A percentile compares a stretch with the other conserved stretches of the same genome.
phyloP scores from a whole-genome alignment of 331 rosid genomes.

The Saraca asoca region DNA sequence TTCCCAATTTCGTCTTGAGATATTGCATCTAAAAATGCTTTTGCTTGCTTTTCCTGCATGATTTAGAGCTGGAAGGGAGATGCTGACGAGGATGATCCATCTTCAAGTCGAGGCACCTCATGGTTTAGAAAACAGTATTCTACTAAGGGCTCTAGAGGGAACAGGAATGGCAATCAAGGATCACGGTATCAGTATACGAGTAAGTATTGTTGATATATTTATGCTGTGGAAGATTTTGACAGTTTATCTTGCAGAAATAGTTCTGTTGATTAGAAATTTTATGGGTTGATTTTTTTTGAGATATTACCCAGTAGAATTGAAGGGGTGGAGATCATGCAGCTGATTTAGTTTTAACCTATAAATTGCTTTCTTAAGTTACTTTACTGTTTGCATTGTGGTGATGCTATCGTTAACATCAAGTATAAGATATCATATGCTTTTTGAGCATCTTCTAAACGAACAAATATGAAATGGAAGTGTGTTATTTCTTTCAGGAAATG shows the following conservation, averaged over 20 bases:
- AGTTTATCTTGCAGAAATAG: constrained; percentile 28
- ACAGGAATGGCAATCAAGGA: constrained; percentile 45
- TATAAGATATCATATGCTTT: constrained; percentile 13
- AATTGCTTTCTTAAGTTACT: constrained; percentile 14
- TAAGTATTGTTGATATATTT: constrained; percentile 45
- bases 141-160: constrained; percentile 44
- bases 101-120: constrained; percentile 61
- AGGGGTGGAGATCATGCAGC: constrained; percentile 3
- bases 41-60: constrained; percentile 12
- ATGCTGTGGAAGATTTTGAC: constrained; percentile 12
- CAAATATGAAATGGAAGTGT: neutral
- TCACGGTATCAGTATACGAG: constrained; percentile 41
- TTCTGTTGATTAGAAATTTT: constrained; percentile 1
- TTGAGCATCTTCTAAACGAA: constrained; percentile 15
- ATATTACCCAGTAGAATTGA: constrained; percentile 2
- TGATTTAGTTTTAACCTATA: constrained; percentile 26
- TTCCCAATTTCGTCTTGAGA: constrained; percentile 5
- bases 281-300: constrained; percentile 16
- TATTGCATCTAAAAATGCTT: constrained; percentile 11
- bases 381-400: neutral
- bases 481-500: constrained; percentile 47
- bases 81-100: constrained; percentile 54
- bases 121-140: constrained; percentile 65
- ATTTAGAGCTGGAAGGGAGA: constrained; percentile 61
- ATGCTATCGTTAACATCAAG: constrained; percentile 15